These are phyloP conservation scores for Thalassiosira mediterranea DNA, from an alignment of 352 stramenopile genomes.

Conservation along the genomic window DNA sequence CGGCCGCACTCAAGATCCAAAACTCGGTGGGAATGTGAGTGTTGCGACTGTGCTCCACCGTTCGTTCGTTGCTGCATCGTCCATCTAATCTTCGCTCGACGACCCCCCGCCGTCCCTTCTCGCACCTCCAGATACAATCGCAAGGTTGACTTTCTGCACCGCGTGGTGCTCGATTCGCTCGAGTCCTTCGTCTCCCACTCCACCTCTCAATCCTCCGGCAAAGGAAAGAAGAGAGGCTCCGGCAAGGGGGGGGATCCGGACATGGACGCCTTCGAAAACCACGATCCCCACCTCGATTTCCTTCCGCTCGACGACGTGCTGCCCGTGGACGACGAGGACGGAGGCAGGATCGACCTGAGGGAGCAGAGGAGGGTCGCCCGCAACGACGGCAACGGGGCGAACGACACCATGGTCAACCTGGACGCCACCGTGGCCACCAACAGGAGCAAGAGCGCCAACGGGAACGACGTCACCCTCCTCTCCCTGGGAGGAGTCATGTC, in stretches of 20 bases:
- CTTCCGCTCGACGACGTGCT: slow-evolving; percentile 79
- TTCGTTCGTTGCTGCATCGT: neutral
- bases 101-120: too few species aligned
- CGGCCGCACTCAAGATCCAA: slow-evolving; percentile 92
- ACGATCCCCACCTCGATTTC: slow-evolving; percentile 73
- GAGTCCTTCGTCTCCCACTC: slow-evolving; percentile 19
- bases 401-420: slow-evolving; percentile 25
- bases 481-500: slow-evolving; percentile 47
- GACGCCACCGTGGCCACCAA: slow-evolving; percentile 8
- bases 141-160: slow-evolving; percentile 94
- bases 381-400: neutral
- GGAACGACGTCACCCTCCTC: slow-evolving; percentile 30
- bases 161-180: slow-evolving; percentile 87
- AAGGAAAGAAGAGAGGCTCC: slow-evolving; percentile 11
- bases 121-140: slow-evolving; percentile 87
- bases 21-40: slow-evolving; percentile 88
- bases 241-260: slow-evolving; percentile 58
- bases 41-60: neutral
- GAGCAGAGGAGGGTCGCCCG: slow-evolving; percentile 15
- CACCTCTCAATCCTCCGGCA: slow-evolving; percentile 5
- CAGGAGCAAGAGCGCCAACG: slow-evolving; percentile 4
- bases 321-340: slow-evolving; percentile 54
- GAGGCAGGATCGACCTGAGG: slow-evolving; percentile 63
- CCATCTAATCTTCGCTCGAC: too few species aligned
- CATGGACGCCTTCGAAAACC: slow-evolving; percentile 68